phyloP scores from a whole-genome alignment of 441 rosid species.

The Kokia cookei region DNA sequence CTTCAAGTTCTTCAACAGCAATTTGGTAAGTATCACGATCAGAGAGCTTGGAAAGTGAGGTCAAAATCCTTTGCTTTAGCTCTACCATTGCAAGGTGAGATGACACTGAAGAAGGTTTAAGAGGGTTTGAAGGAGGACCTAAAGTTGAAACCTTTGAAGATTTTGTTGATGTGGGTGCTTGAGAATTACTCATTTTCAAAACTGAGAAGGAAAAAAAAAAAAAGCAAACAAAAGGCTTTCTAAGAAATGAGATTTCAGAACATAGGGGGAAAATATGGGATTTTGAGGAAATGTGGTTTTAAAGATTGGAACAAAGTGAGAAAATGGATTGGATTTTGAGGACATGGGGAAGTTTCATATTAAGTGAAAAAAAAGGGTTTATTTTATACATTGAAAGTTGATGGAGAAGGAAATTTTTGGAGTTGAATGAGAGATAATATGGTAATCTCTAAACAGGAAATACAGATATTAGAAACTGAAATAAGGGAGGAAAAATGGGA shows the following conservation, averaged over 20 bases:
- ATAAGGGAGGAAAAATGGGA: background rate
- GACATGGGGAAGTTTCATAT: background rate
- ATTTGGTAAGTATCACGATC: conserved; percentile 96
- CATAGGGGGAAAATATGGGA: background rate
- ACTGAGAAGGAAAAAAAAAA: background rate
- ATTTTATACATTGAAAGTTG: background rate
- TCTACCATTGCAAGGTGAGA: conserved; percentile 94
- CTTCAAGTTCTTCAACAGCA: conserved; percentile 88
- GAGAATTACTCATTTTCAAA: conserved; percentile 44
- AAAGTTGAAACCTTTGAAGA: conserved; percentile 31
- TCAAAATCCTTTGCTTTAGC: conserved; percentile 77
- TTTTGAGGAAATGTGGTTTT: background rate
- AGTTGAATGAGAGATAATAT: background rate
- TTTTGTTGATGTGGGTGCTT: conserved; percentile 45
- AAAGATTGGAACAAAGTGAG: background rate
- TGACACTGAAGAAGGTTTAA: conserved; percentile 55
- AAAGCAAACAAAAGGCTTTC: background rate
- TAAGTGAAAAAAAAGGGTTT: background rate
- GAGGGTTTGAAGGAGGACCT: conserved; percentile 21
- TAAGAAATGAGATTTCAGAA: background rate
- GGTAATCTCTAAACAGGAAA: background rate
- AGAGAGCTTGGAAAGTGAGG: conserved; percentile 75
- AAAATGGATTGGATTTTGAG: background rate
- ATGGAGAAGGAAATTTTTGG: background rate
- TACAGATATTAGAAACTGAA: background rate